Conservation (phyloP, 2,329 filamentous ascomycete species). For the Nothopassalora personata region DNA sequence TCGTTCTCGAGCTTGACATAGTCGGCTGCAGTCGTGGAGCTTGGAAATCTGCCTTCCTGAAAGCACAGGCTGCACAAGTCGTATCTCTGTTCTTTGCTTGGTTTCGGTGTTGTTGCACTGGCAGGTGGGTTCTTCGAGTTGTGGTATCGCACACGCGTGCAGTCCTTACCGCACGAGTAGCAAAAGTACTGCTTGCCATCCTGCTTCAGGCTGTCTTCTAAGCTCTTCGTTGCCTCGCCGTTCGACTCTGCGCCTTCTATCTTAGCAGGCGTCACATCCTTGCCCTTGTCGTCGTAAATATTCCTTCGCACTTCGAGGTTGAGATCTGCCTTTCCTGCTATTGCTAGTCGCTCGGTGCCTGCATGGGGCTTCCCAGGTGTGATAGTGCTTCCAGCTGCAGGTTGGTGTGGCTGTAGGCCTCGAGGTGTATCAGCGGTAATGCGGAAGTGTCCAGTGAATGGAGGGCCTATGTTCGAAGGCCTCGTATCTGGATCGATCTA, state of each 20-base stretch:
- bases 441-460: constrained; percentile 95
- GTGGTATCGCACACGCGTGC: constrained; percentile 66
- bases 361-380: constrained; percentile 57
- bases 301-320: constrained; percentile 93
- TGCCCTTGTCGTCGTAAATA: constrained; percentile 88
- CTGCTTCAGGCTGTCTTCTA: constrained; percentile 56
- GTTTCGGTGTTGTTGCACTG: constrained; percentile 46
- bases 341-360: constrained; percentile 67
- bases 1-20: constrained; percentile 88
- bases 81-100: constrained; percentile 60
- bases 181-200: constrained; percentile 69
- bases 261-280: constrained; percentile 65
- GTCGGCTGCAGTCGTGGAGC: constrained; percentile 69
- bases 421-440: constrained; percentile 93
- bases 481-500: constrained; percentile 94
- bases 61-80: constrained; percentile 91
- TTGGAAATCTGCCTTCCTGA: constrained; percentile 75
- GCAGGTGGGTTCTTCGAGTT: constrained; percentile 56
- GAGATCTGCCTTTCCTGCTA: constrained; percentile 69
- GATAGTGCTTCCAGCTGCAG: constrained; percentile 65
- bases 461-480: constrained; percentile 90
- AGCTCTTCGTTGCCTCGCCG: constrained; percentile 63
- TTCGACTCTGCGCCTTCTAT: constrained; percentile 48
- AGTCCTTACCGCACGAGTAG: constrained; percentile 88
- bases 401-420: constrained; percentile 91